Evolutionary conservation across 2,329 filamentous ascomycete species (phyloP).

Genomic region (Pochonia chlamydosporia): DNA sequence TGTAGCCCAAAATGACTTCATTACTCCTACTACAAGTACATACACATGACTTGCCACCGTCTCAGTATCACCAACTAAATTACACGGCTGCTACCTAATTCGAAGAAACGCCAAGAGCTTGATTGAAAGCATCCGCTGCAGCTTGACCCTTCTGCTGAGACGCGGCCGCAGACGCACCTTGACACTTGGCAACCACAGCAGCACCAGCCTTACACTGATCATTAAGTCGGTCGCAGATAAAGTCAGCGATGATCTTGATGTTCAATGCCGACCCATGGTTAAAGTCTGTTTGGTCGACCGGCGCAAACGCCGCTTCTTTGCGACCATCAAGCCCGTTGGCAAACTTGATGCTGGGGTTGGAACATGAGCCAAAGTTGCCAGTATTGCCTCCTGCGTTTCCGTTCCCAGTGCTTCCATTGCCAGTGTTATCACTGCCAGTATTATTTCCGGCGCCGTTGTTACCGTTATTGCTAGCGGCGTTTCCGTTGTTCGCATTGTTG

Average conservation of each 20-base stretch:
- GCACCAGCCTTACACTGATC: slow-evolving; percentile 20
- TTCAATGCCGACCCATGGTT: slow-evolving; percentile 43
- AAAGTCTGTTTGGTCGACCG: slow-evolving; percentile 36
- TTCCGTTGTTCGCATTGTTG: no score
- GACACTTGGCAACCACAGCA: slow-evolving; percentile 14
- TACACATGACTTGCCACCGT: no score
- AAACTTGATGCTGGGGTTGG: slow-evolving; percentile 43
- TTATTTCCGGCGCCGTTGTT: no score
- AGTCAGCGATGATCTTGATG: slow-evolving; percentile 35
- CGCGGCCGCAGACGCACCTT: slow-evolving; percentile 13
- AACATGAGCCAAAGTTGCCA: slow-evolving; percentile 39
- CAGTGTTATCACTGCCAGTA: no score
- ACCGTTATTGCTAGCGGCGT: no score
- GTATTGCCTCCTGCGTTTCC: background rate
- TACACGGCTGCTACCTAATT: no score
- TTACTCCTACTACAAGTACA: no score
- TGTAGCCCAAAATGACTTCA: no score
- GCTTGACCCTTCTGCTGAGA: slow-evolving; percentile 16
- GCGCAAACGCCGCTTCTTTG: slow-evolving; percentile 34
- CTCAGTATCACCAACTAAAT: no score
- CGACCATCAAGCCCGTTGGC: slow-evolving; percentile 41
- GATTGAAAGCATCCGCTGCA: slow-evolving; percentile 21
- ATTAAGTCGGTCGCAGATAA: slow-evolving; percentile 39
- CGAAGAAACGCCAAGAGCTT: slow-evolving; percentile 3
- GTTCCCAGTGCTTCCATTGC: no score